phyloP scores from a whole-genome alignment of 176 grass and related monocot species.

The Triticum monococcum region DNA sequence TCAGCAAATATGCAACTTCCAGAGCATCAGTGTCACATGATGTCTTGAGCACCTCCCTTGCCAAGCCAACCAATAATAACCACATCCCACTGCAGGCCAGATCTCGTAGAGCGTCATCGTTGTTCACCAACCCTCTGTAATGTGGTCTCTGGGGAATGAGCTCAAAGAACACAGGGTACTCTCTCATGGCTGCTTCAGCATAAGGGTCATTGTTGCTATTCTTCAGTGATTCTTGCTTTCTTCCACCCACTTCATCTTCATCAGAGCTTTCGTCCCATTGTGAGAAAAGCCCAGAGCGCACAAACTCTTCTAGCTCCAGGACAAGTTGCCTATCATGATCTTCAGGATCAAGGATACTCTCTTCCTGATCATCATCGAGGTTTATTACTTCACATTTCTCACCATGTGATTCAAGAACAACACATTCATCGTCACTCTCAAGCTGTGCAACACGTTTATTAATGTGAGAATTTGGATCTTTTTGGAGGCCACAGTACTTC shows the following conservation, averaged over 20 bases:
- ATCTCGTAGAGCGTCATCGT: slow-evolving; percentile 31
- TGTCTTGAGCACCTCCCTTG: slow-evolving; percentile 45
- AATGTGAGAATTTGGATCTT: not conserved
- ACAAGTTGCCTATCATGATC: slow-evolving; percentile 36
- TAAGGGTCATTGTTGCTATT: slow-evolving; percentile 38
- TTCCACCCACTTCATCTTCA: slow-evolving; percentile 36
- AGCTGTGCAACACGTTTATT: slow-evolving; percentile 2
- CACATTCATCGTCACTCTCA: slow-evolving; percentile 39
- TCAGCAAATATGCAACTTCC: slow-evolving; percentile 44
- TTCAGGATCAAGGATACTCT: slow-evolving; percentile 19
- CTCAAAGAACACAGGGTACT: slow-evolving; percentile 57
- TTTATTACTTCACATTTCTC: slow-evolving; percentile 42
- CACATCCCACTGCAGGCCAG: slow-evolving; percentile 48
- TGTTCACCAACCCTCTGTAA: slow-evolving; percentile 46
- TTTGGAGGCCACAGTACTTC: not conserved
- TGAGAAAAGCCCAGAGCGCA: slow-evolving; percentile 43
- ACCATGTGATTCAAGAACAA: slow-evolving; percentile 16
- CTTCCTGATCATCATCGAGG: slow-evolving; percentile 34
- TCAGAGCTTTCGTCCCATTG: slow-evolving; percentile 54
- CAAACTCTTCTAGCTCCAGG: slow-evolving; percentile 59
- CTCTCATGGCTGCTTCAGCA: slow-evolving; percentile 42
- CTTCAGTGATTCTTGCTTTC: not conserved
- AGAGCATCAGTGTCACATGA: slow-evolving; percentile 46
- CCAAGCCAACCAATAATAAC: slow-evolving; percentile 51
- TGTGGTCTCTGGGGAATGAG: slow-evolving; percentile 67